A percentile compares a stretch with the other conserved stretches of the same genome.
phyloP scores from a whole-genome alignment of 1,139 yeast genomes.

The Taphrina sp. region DNA sequence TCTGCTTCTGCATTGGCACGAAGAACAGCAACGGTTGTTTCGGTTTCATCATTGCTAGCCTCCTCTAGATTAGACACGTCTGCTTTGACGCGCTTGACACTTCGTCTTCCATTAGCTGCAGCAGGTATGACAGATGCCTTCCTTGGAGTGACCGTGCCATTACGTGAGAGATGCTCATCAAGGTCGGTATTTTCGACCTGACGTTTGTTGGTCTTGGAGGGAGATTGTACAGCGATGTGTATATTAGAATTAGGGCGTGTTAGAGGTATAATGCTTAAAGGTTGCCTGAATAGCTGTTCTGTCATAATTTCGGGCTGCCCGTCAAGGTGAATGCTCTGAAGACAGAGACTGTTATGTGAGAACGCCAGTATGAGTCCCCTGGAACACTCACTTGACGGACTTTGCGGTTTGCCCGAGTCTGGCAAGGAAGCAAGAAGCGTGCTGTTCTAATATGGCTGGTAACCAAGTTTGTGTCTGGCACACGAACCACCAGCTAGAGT shows the following conservation, averaged over 20 bases:
- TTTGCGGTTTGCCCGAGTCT: too few species aligned
- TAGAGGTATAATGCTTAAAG: slow-evolving; percentile 1
- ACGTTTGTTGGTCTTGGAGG: background rate
- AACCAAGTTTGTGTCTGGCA: too few species aligned
- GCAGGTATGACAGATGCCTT: slow-evolving; percentile 2
- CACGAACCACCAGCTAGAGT: too few species aligned
- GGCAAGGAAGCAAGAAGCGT: too few species aligned
- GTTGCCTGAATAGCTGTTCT: slow-evolving; percentile 4
- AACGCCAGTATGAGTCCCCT: too few species aligned
- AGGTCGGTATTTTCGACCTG: background rate
- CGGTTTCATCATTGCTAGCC: slow-evolving; percentile 1
- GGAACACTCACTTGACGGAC: too few species aligned
- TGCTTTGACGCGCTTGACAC: slow-evolving; percentile 19
- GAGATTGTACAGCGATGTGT: background rate
- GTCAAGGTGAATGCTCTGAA: too few species aligned
- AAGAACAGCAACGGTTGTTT: background rate
- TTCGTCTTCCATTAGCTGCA: slow-evolving; percentile 5
- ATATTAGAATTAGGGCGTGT: slow-evolving; percentile 1
- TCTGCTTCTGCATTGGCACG: slow-evolving; percentile 13
- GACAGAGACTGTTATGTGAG: too few species aligned
- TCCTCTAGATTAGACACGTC: background rate
- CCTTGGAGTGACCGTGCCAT: slow-evolving; percentile 6
- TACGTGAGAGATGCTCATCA: background rate
- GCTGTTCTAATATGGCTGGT: too few species aligned
- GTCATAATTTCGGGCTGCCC: too few species aligned